phyloP scores from a whole-genome alignment of 129 eudicot species.

The Lonicera japonica region DNA sequence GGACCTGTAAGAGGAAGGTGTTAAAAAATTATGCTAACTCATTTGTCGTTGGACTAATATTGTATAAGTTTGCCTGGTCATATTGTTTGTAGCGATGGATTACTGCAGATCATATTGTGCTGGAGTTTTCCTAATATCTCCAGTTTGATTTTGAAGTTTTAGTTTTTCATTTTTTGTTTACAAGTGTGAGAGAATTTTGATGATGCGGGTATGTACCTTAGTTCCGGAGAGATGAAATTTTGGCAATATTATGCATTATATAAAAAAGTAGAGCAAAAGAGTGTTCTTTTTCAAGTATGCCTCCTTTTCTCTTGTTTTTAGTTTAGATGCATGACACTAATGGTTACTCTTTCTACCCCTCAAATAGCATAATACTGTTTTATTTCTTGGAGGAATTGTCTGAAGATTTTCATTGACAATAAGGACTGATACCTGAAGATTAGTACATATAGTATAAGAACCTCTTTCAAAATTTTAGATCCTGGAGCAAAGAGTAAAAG shows the following conservation, averaged over 20 bases:
- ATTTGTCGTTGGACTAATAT: background rate
- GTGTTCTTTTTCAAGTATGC: background rate
- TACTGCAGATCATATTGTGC: background rate
- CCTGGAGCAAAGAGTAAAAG: too few relatives aligned
- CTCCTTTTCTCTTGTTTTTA: background rate
- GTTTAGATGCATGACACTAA: too few relatives aligned
- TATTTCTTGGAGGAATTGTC: too few relatives aligned
- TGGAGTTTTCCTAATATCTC: background rate
- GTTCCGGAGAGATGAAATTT: background rate
- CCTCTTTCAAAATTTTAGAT: too few relatives aligned
- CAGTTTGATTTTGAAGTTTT: background rate
- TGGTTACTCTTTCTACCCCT: too few relatives aligned
- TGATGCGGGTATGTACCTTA: background rate
- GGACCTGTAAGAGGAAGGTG: too few relatives aligned
- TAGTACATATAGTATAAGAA: too few relatives aligned
- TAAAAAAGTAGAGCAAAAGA: slow-evolving; percentile 1
- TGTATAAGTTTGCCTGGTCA: background rate
- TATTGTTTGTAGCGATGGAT: background rate
- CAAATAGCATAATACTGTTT: too few relatives aligned
- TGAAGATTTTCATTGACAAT: too few relatives aligned
- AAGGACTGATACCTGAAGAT: too few relatives aligned
- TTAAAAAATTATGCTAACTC: too few relatives aligned
- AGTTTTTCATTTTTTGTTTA: background rate
- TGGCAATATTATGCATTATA: background rate
- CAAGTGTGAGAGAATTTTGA: background rate